phyloP scores from a whole-genome alignment of 2,329 filamentous ascomycete species.

The Fusarium napiforme region DNA sequence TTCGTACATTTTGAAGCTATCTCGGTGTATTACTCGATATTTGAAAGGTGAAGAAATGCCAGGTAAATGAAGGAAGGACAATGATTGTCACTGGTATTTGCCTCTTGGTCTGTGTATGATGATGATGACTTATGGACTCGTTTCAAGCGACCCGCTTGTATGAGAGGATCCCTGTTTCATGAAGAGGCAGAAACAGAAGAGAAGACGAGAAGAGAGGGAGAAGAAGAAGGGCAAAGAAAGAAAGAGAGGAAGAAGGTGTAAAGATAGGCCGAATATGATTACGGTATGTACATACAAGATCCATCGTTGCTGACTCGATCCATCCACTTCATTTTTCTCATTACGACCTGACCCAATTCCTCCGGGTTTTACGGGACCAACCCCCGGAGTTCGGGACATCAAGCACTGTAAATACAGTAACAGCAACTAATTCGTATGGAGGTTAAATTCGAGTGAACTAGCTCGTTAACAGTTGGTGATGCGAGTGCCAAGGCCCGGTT shows the following conservation, averaged over 20 bases:
- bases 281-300: not conserved
- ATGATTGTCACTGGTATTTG: not conserved
- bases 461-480: not conserved
- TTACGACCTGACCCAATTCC: not conserved
- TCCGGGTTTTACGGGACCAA: not conserved
- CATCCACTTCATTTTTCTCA: not conserved
- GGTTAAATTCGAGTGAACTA: conserved; percentile 17
- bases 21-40: not conserved
- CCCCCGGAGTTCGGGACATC: not conserved
- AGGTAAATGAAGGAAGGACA: not conserved
- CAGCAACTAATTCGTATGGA: not conserved
- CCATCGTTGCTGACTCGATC: conserved; percentile 20
- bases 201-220: not conserved
- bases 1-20: conserved; percentile 16
- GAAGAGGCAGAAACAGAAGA: not conserved
- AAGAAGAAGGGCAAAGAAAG: not conserved
- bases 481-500: conserved; percentile 17
- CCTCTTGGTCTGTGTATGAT: conserved; percentile 1
- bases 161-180: conserved; percentile 1
- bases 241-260: not conserved
- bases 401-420: not conserved
- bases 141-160: conserved; percentile 10
- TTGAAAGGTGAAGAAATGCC: not conserved
- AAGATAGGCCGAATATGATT: conserved; percentile 6
- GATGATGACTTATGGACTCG: not conserved